Conservation (phyloP, 306 rosid species). For the Ziziphus jujuba region DNA sequence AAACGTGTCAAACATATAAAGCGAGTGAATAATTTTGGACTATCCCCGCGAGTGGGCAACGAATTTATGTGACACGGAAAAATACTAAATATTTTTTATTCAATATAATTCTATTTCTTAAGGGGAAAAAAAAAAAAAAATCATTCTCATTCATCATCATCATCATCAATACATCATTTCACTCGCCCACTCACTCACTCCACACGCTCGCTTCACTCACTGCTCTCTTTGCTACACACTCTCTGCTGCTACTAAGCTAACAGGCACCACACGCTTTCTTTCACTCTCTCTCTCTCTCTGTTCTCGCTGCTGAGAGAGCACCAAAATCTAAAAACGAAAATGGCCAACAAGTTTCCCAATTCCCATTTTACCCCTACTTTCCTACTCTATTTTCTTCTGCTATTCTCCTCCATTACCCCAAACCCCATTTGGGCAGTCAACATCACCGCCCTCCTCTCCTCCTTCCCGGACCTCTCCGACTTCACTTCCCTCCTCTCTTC, state of each 20-base stretch:
- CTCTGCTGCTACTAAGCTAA: constrained; percentile 7
- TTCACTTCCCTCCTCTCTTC: constrained; percentile 65
- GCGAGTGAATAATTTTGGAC: not conserved
- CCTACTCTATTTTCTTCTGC: constrained; percentile 24
- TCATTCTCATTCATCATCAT: not conserved
- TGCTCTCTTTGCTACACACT: not conserved
- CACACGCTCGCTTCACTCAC: constrained; percentile 3
- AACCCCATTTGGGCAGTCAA: constrained; percentile 41
- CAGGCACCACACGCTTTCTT: not conserved
- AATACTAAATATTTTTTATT: no score
- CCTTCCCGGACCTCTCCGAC: constrained; percentile 70
- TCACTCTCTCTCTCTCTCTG: not conserved
- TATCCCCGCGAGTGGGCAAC: constrained; percentile 4
- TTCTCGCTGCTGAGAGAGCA: no score
- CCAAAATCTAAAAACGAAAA: constrained; percentile 12
- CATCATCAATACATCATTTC: not conserved
- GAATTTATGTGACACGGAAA: no score
- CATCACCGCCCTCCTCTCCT: constrained; percentile 75
- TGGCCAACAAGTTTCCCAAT: constrained; percentile 34
- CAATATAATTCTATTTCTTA: no score
- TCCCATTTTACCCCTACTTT: constrained; percentile 58
- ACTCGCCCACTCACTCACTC: constrained; percentile 1
- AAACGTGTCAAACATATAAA: not conserved
- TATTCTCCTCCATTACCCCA: constrained; percentile 31
- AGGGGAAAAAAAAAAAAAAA: no score